These are phyloP conservation scores for Quercus wislizeni DNA, from an alignment of 306 rosid genomes.

Conservation along the genomic window DNA sequence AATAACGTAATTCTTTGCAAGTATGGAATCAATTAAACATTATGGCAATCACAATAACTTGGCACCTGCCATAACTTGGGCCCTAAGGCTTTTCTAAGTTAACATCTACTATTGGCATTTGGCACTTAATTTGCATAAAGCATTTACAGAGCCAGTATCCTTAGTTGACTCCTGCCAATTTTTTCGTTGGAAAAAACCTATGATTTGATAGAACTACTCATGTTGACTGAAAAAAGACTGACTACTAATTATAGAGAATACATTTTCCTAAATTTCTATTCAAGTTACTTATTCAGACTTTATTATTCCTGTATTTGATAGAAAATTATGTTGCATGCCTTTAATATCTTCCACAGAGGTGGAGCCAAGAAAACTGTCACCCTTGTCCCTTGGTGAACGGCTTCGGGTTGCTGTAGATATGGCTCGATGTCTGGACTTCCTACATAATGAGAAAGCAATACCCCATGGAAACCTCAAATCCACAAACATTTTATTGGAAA, in stretches of 20 bases:
- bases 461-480: constrained; percentile 88
- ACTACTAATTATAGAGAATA: background rate
- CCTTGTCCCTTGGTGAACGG: constrained; percentile 53
- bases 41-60: background rate
- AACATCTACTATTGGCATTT: background rate
- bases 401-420: constrained; percentile 53
- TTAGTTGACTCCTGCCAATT: background rate
- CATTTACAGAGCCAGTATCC: background rate
- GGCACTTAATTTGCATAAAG: background rate
- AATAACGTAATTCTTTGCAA: background rate
- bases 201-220: background rate
- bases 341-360: constrained; percentile 36
- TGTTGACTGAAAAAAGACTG: background rate
- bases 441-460: constrained; percentile 72
- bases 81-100: background rate
- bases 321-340: background rate
- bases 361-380: constrained; percentile 45
- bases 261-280: background rate
- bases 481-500: constrained; percentile 63
- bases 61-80: background rate
- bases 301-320: background rate
- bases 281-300: background rate
- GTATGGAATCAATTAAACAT: background rate
- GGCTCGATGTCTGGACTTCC: constrained; percentile 56
- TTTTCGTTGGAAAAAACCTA: background rate